Evolutionary conservation across 768 basidiomycete species (phyloP).

Genomic region (Ramaria rubella): DNA sequence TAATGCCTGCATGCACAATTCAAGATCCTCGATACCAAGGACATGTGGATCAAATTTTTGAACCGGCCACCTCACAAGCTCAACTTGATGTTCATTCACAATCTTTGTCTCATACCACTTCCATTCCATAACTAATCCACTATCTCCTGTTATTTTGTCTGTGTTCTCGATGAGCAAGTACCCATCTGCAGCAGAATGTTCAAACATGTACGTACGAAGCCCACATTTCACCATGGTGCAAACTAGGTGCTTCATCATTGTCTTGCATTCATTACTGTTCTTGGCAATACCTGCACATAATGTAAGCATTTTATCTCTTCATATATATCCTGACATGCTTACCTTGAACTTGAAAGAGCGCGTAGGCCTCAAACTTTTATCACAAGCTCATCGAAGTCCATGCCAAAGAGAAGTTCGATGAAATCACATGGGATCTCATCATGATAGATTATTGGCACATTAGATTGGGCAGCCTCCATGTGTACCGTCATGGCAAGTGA

Average conservation of each 20-base stretch:
- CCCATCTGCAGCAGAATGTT: neutral
- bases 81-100: neutral
- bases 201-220: neutral
- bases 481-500: neutral
- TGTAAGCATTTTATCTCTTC: no score
- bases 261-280: no score
- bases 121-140: neutral
- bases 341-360: neutral
- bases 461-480: neutral
- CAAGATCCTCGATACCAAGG: neutral
- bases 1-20: neutral
- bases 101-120: neutral
- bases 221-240: neutral
- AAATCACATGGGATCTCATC: constrained; percentile 1
- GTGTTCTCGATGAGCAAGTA: no score
- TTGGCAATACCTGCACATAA: no score
- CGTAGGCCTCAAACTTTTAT: neutral
- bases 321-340: no score
- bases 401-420: neutral
- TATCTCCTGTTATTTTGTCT: neutral
- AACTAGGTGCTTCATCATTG: neutral
- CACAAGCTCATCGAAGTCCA: neutral
- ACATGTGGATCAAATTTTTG: neutral
- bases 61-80: neutral
- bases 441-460: neutral